Evolutionary conservation across 2,329 filamentous ascomycete species (phyloP), one percentile per base, ranked within the genome.

Genomic region (Sarocladium oryzae): DNA sequence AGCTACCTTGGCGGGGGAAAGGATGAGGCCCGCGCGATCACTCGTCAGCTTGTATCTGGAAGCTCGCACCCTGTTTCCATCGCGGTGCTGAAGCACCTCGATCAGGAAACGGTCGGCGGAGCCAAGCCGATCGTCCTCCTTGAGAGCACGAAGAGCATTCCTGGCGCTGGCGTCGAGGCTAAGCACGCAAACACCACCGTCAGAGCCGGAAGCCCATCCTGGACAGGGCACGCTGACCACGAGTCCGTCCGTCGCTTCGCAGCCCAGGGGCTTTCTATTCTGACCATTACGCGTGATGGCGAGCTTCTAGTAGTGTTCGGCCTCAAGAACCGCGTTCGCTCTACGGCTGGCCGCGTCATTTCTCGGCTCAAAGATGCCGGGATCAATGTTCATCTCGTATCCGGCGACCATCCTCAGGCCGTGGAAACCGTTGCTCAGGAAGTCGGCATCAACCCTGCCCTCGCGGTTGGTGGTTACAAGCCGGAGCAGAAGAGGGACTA

Each of bases 41-140:
- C 57, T 6, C 40, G 40, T 15, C 40, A 43, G 13, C 43, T 48
- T 3, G 24, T 48, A 3, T 30, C 24, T 9, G 43, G 69, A 54
- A 76, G 64, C 54, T 69, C 70, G 26, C 79, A 84, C 54, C 79
- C 79, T 1, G 72, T 82, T 11, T 78, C 79, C 0, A 57, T 64
- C 4, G 73, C 77, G 4, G 67, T 83, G 0, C 58, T 68, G 5
- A 53, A 56, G 2, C 62, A 77, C 48, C 66, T 82, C 7, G 62
- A 64, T 13, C 16, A 3, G 2, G 51, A 28, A 1, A 54, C 55
- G 0, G 11, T 60, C n/a, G 45, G 18, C 23, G 32, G 15, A 11
- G 26, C 10, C 9, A 28, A 43, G 5, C 11, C 56, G 3, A 43
- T 54, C 0, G n/a, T n/a, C n/a, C 8, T 36, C 3, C 58, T 74